Conservation (phyloP, 1,284 basidiomycete genomes). For the Marasmius sp. region DNA sequence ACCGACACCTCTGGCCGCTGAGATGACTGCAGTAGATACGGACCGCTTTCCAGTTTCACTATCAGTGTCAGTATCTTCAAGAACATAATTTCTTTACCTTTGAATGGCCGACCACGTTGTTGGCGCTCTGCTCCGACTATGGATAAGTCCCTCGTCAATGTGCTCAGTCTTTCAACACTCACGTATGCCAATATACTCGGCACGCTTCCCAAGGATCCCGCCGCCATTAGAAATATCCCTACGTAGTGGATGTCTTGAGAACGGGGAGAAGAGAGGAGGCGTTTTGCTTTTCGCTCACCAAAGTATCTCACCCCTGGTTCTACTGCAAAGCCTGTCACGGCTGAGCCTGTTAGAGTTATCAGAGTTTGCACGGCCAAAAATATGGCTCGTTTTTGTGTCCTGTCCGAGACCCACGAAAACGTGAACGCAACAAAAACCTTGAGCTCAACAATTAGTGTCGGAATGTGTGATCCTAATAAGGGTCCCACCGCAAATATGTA, state of each 20-base stretch:
- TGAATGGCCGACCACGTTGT: background rate
- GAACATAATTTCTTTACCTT: background rate
- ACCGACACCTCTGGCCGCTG: background rate
- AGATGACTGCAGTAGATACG: background rate
- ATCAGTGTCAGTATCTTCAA: background rate
- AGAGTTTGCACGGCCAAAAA: slow-evolving; percentile 11
- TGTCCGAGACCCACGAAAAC: slow-evolving; percentile 13
- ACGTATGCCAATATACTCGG: slow-evolving; percentile 1
- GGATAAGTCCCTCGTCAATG: background rate
- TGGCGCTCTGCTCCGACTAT: background rate
- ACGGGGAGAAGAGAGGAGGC: no score
- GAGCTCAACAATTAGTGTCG: background rate
- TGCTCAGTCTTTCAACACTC: background rate
- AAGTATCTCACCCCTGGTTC: slow-evolving; percentile 7
- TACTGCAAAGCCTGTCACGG: slow-evolving; percentile 5
- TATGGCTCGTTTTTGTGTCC: slow-evolving; percentile 4
- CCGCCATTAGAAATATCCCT: background rate
- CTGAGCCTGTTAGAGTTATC: slow-evolving; percentile 9
- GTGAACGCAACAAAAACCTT: slow-evolving; percentile 8
- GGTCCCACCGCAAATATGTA: slow-evolving; percentile 11
- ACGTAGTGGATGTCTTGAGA: background rate
- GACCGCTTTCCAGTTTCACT: background rate
- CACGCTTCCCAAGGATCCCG: background rate
- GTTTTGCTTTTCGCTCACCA: background rate
- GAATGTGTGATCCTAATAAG: background rate